A percentile compares a stretch with the other conserved stretches of the same genome.
Evolutionary conservation across 2,329 filamentous ascomycete species (phyloP).

Genomic region (Eurotiales sp.): DNA sequence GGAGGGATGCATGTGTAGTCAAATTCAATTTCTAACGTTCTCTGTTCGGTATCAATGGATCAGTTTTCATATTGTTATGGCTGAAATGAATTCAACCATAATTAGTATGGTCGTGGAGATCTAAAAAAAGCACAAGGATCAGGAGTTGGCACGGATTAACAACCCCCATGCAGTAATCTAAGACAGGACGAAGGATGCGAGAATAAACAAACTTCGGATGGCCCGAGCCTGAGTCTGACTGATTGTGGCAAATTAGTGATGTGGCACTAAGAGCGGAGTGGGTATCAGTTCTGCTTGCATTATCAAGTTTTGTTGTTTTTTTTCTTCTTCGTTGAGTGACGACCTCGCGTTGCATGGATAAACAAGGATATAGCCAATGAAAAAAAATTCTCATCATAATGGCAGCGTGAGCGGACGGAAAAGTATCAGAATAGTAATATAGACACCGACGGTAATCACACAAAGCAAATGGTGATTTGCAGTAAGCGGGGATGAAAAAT

Average conservation of each 20-base stretch:
- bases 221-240: constrained; percentile 19
- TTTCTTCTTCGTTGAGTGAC: not conserved
- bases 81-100: not conserved
- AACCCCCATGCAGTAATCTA: not conserved
- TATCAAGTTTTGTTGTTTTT: constrained; percentile 8
- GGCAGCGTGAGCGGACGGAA: not conserved
- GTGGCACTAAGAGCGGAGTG: constrained; percentile 18
- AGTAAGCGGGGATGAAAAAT: constrained; percentile 9
- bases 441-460: constrained; percentile 2
- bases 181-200: not conserved
- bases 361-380: constrained; percentile 12
- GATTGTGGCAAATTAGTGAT: constrained; percentile 27
- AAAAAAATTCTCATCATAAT: constrained; percentile 11
- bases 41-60: constrained; percentile 9
- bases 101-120: not conserved
- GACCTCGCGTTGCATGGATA: constrained; percentile 8
- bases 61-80: not conserved
- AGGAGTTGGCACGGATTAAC: not conserved
- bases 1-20: constrained; percentile 32
- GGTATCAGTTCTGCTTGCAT: constrained; percentile 19
- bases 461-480: not conserved
- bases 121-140: not conserved
- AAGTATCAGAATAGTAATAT: not conserved
- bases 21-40: constrained; percentile 41
- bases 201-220: constrained; percentile 18